A percentile compares a stretch with the other conserved stretches of the same genome.
Evolutionary conservation across 768 basidiomycete species (phyloP).

Genomic region (Leccinellum luteum): DNA sequence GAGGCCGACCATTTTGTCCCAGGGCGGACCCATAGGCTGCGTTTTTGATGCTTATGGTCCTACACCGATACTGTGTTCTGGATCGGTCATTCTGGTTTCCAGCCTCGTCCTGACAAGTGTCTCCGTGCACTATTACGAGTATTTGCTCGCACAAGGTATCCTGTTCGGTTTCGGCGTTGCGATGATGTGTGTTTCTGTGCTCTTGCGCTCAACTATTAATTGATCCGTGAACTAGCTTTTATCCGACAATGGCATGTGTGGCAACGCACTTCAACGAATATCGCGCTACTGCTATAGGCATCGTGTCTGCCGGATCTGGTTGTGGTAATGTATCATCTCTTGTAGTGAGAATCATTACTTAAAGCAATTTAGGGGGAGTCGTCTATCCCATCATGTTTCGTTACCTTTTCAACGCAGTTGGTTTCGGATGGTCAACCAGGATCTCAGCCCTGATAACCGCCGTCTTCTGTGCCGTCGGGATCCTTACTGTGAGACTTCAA

Average conservation of each 20-base stretch:
- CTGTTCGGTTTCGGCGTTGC: conserved; percentile 66
- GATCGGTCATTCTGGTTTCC: conserved; percentile 46
- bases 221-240: conserved; percentile 48
- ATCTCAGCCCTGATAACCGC: conserved; percentile 52
- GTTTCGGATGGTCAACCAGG: conserved; percentile 64
- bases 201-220: conserved; percentile 1
- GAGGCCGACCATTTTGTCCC: conserved; percentile 4
- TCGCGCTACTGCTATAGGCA: conserved; percentile 68
- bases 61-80: conserved; percentile 47
- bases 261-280: conserved; percentile 64
- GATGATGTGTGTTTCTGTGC: conserved; percentile 47
- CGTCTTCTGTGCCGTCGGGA: conserved; percentile 45
- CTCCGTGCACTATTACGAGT: conserved; percentile 56
- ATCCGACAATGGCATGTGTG: conserved; percentile 64
- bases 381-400: conserved; percentile 66
- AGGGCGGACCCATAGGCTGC: conserved; percentile 64
- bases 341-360: conserved; percentile 19
- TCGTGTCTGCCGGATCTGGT: conserved; percentile 70
- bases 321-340: conserved; percentile 39
- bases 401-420: conserved; percentile 50
- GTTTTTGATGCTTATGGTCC: conserved; percentile 63
- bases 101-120: conserved; percentile 63
- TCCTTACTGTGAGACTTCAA: conserved; percentile 44
- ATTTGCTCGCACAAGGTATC: conserved; percentile 59
- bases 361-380: conserved; percentile 51